Evolutionary conservation across 179 eudicot species (phyloP).

Genomic region (Sideroxylon spinosum): DNA sequence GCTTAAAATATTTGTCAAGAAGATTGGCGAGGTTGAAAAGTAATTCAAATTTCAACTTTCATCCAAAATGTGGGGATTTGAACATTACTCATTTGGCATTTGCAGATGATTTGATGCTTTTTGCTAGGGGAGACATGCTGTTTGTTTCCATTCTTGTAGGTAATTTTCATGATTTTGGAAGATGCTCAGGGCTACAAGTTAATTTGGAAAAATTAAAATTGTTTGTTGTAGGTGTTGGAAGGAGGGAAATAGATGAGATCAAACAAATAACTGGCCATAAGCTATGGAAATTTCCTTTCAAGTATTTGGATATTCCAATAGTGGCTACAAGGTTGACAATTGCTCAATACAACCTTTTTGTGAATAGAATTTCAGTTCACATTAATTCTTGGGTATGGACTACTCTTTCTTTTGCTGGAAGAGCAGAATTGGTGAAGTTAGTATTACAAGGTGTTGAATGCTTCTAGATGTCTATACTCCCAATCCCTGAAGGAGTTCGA

Average conservation of each 20-base stretch:
- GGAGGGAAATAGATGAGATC: no score
- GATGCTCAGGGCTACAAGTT: background rate
- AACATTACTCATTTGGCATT: no score
- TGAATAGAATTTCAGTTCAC: background rate
- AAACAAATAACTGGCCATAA: background rate
- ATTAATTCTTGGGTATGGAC: background rate
- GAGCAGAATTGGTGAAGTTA: no score
- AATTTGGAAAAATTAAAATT: background rate
- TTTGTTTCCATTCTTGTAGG: background rate
- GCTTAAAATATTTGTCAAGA: background rate
- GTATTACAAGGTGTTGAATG: no score
- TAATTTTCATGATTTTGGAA: no score
- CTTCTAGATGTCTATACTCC: no score
- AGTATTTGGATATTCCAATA: background rate
- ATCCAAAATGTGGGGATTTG: background rate
- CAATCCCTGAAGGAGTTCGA: no score
- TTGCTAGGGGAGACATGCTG: background rate
- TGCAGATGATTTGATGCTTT: background rate
- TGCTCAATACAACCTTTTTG: background rate
- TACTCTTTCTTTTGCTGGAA: no score
- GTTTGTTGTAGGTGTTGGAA: background rate
- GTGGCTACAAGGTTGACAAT: background rate
- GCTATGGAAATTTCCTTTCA: background rate
- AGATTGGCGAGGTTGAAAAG: background rate
- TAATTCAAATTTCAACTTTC: background rate